Evolutionary conservation across 768 basidiomycete genomes (phyloP), one percentile per base, ranked within the genome.

Genomic region (Crucibulum laeve): DNA sequence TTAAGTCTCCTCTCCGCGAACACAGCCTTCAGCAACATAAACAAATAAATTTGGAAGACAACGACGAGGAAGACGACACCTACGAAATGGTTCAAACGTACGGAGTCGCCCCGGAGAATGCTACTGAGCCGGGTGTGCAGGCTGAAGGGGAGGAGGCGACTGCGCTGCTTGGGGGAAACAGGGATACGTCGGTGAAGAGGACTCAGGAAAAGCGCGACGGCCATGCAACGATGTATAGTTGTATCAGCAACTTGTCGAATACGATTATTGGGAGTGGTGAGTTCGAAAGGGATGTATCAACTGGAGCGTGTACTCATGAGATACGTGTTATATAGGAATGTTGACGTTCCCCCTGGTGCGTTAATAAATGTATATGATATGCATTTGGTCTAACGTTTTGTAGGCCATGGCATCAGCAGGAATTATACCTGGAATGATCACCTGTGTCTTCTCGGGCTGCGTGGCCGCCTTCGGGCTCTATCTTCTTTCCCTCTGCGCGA

Each of bases 391-490:
- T 25, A 37, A 40, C 40, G 17, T 3, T 32, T 50, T 21, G 32
- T 53, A 91, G 89, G 91, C 91, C 15, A 82, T 97, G 76, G 90
- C 94, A 3, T 87, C 91, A 4, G 82, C 84, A 41, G 95, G 95
- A 3, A 62, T 97, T 36, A 76, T 97, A 44, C 94, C 93, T 4
- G 95, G 95, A 6, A 79, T 95, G 42, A 50, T 96, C 14, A 94
- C 91, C 19, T 96, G 95, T 53, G 51, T 84, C 8, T 79, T 91
- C 50, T 95, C 87, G 14, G 95, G 87, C 4, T 53, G 58, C 3
- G 78, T 88, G 5, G 84, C 83, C 1, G 80, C 74, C 0, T 92
- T 97, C 54, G 95, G 95, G 13, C 67, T 99, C 5, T 95, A 96
- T 59, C 74, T 97, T 25, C 77, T 98, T 32, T 84, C 89, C 7